Evolutionary conservation across 768 basidiomycete genomes (phyloP).

Genomic region (Kwoniella mangroviensis): DNA sequence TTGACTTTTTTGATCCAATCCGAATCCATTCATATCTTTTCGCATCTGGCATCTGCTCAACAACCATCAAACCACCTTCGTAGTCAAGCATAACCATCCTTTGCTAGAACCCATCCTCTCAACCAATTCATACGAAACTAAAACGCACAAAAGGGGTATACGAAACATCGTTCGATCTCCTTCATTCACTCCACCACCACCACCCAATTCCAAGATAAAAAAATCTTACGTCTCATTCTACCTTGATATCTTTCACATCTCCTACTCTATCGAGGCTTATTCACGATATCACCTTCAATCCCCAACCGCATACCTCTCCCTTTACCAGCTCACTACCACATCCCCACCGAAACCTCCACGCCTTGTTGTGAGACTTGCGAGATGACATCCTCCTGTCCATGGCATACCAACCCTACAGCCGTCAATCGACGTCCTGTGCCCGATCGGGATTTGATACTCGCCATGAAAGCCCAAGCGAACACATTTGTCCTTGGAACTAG

Average conservation of each 20-base stretch:
- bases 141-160: neutral
- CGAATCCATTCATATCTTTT: conserved; percentile 1
- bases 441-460: conserved; percentile 20
- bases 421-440: conserved; percentile 17
- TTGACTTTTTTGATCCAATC: neutral
- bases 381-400: conserved; percentile 26
- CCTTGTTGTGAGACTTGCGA: conserved; percentile 22
- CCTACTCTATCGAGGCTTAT: neutral
- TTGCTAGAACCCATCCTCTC: neutral
- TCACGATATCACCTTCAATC: conserved; percentile 2
- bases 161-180: neutral
- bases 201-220: neutral
- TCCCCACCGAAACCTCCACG: conserved; percentile 4
- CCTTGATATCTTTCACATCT: too few relatives aligned
- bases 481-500: conserved; percentile 71
- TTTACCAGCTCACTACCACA: conserved; percentile 14
- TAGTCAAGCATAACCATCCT: neutral
- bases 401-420: conserved; percentile 23
- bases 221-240: neutral
- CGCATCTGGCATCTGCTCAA: neutral
- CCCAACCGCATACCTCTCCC: conserved; percentile 2
- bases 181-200: neutral
- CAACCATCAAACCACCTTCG: neutral
- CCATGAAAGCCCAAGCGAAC: conserved; percentile 24
- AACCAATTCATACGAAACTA: neutral